Evolutionary conservation across 805 yeast species (phyloP).

Genomic region (Starmerella apis): DNA sequence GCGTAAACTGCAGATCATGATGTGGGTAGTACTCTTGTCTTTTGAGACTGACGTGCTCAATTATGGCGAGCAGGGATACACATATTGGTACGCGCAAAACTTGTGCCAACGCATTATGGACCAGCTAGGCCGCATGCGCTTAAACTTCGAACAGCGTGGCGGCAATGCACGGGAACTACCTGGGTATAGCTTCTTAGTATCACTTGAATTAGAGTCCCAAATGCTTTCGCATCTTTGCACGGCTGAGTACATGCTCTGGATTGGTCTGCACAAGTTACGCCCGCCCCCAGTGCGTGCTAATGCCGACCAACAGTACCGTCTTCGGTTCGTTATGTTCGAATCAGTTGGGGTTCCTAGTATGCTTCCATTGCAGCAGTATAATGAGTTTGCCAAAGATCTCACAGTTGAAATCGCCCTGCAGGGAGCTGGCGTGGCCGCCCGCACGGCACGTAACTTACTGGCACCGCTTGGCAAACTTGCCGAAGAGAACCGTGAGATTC

Average conservation of each 20-base stretch:
- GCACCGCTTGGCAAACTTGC: conserved; percentile 20
- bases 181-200: conserved; percentile 24
- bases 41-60: conserved; percentile 65
- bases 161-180: conserved; percentile 17
- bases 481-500: conserved; percentile 21
- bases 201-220: conserved; percentile 30
- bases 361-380: conserved; percentile 40
- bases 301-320: conserved; percentile 36
- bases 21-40: conserved; percentile 60
- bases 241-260: conserved; percentile 28
- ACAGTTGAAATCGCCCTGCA: conserved; percentile 24
- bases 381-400: conserved; percentile 16
- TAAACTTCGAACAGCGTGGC: conserved; percentile 24
- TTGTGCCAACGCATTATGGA: conserved; percentile 36
- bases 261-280: conserved; percentile 19
- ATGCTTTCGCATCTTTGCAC: conserved; percentile 27
- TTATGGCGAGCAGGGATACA: conserved; percentile 53
- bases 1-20: conserved; percentile 59
- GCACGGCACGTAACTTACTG: conserved; percentile 15
- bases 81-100: conserved; percentile 58
- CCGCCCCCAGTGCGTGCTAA: conserved; percentile 18
- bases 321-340: conserved; percentile 70
- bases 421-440: conserved; percentile 23
- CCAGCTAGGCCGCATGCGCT: conserved; percentile 38
- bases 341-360: conserved; percentile 67